Evolutionary conservation across 345 rosid species (phyloP).

Genomic region (Eucalyptus guilfoylei): DNA sequence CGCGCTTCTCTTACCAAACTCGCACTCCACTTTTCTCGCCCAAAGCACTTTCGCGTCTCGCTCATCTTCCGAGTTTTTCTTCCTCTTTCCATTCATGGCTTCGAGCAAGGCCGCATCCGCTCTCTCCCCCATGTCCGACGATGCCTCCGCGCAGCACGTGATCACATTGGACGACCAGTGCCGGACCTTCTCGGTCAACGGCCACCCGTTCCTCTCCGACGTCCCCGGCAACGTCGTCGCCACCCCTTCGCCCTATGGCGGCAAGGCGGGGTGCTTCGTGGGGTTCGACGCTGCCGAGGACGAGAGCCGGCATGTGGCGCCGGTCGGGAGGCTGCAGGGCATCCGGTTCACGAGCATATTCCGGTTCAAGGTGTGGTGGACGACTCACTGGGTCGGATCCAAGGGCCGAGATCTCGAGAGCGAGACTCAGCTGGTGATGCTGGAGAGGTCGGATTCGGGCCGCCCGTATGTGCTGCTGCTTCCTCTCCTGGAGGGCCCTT

Average conservation of each 20-base stretch:
- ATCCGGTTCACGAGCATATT: constrained; percentile 86
- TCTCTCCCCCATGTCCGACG: constrained; percentile 2
- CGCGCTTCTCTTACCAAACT: not conserved
- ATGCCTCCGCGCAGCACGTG: not conserved
- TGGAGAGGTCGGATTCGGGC: constrained; percentile 38
- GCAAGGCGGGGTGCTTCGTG: constrained; percentile 51
- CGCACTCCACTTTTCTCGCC: not conserved
- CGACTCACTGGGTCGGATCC: constrained; percentile 88
- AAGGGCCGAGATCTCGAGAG: constrained; percentile 66
- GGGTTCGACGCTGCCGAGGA: constrained; percentile 41
- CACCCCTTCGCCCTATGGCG: constrained; percentile 34
- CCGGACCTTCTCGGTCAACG: constrained; percentile 45
- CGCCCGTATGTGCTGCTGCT: constrained; percentile 69
- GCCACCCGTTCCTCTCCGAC: constrained; percentile 52
- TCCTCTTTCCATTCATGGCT: constrained; percentile 14
- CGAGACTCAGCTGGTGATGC: constrained; percentile 76
- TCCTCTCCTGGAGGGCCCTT: constrained; percentile 68
- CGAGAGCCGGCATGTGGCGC: constrained; percentile 47
- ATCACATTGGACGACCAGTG: constrained; percentile 23
- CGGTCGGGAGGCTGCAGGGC: constrained; percentile 62
- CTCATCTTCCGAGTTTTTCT: not conserved
- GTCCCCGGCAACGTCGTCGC: constrained; percentile 46
- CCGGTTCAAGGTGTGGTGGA: constrained; percentile 99
- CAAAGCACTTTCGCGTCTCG: not conserved
- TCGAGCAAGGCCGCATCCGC: constrained; percentile 24